phyloP scores from a whole-genome alignment of 2,329 filamentous ascomycete species.

The Ceratocystis albifundus region DNA sequence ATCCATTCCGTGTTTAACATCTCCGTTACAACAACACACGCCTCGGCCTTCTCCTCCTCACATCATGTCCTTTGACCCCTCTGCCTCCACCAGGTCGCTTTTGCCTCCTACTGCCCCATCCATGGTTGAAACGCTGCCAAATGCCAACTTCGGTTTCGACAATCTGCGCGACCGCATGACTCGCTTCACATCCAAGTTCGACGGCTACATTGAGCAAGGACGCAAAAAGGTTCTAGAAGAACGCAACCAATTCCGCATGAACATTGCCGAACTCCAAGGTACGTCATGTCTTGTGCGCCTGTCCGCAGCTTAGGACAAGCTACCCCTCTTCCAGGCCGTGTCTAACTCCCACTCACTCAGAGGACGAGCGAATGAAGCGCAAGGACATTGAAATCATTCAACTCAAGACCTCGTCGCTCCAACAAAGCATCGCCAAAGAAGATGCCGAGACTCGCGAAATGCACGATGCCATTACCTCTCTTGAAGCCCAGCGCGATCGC shows the following conservation, averaged over 20 bases:
- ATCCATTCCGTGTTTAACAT: not conserved
- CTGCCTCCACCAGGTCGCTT: slow-evolving; percentile 52
- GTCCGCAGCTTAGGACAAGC: not conserved
- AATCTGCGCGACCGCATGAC: slow-evolving; percentile 91
- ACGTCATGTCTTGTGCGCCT: slow-evolving; percentile 26
- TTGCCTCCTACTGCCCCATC: slow-evolving; percentile 52
- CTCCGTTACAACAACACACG: not conserved
- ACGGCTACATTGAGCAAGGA: slow-evolving; percentile 85
- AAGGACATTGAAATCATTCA: slow-evolving; percentile 75
- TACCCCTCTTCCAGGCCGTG: not conserved
- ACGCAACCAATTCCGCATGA: slow-evolving; percentile 86
- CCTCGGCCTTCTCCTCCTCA: not conserved
- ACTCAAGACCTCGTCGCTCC: slow-evolving; percentile 57
- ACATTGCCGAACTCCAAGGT: slow-evolving; percentile 83
- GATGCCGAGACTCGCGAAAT: slow-evolving; percentile 66
- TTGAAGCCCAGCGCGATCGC: slow-evolving; percentile 49
- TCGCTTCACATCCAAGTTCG: slow-evolving; percentile 80
- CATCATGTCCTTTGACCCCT: slow-evolving; percentile 55
- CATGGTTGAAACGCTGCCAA: slow-evolving; percentile 68
- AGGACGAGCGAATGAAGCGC: slow-evolving; percentile 83
- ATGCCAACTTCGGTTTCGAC: slow-evolving; percentile 91
- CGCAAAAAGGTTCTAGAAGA: slow-evolving; percentile 84
- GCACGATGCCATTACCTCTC: slow-evolving; percentile 48
- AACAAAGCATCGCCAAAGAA: slow-evolving; percentile 65
- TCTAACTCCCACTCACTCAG: slow-evolving; percentile 35